These are phyloP conservation scores for Ambrosiella xylebori DNA, from an alignment of 2,329 filamentous ascomycete species.

Conservation along the genomic window DNA sequence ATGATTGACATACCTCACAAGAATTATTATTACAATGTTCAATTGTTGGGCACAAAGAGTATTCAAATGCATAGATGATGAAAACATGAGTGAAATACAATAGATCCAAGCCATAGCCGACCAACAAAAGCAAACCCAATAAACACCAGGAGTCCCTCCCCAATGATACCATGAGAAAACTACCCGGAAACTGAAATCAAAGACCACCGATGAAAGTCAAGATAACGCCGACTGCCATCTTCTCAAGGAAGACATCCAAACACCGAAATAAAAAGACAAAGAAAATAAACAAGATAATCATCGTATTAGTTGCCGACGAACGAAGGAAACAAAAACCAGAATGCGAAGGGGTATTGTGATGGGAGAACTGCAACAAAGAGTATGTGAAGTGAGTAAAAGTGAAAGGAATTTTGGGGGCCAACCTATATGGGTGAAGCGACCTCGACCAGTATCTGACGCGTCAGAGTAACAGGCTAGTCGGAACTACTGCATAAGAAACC, in stretches of 20 bases:
- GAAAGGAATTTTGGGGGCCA: too few relatives aligned
- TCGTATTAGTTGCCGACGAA: background rate
- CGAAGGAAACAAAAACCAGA: background rate
- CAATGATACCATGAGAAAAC: background rate
- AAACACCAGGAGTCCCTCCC: background rate
- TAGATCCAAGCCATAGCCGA: background rate
- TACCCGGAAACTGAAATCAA: background rate
- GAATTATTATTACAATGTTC: too few relatives aligned
- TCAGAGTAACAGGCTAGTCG: too few relatives aligned
- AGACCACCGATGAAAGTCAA: background rate
- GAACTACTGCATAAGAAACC: too few relatives aligned
- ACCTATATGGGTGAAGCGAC: too few relatives aligned
- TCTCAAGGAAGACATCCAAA: slow-evolving; percentile 10
- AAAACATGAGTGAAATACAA: background rate
- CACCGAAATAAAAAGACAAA: slow-evolving; percentile 12
- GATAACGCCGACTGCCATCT: slow-evolving; percentile 7
- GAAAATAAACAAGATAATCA: slow-evolving; percentile 14
- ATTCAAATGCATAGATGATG: background rate
- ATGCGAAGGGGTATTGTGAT: background rate
- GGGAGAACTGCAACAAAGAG: background rate
- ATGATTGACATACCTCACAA: too few relatives aligned
- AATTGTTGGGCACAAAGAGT: background rate
- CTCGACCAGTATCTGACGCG: too few relatives aligned
- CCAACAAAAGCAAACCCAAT: background rate
- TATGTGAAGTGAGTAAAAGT: background rate